Conservation (phyloP, 1,139 yeast genomes). For the Geotrichum fermentans region DNA sequence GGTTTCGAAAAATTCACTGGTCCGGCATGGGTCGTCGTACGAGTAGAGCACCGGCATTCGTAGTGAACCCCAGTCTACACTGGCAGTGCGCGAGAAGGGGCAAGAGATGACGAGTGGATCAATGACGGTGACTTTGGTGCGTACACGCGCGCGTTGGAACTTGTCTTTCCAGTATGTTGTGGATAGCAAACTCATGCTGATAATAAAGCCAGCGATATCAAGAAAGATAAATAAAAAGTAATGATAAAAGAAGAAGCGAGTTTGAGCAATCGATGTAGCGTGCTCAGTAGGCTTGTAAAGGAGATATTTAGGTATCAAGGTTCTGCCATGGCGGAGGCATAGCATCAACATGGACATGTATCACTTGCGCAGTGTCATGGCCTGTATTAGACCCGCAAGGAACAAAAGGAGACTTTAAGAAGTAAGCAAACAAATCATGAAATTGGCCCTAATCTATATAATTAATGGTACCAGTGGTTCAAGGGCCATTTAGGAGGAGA, state of each 20-base stretch:
- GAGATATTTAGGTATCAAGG: not conserved
- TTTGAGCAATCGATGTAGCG: not conserved
- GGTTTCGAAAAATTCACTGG: conserved; percentile 4
- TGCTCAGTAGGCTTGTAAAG: not conserved
- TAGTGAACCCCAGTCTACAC: conserved; percentile 11
- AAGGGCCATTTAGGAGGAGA: no score
- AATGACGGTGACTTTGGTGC: conserved; percentile 8
- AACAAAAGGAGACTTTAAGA: no score
- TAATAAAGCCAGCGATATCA: not conserved
- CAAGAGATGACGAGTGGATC: conserved; percentile 15
- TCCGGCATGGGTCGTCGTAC: not conserved
- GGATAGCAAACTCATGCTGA: conserved; percentile 11
- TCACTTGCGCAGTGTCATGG: no score
- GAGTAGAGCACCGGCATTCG: conserved; percentile 9
- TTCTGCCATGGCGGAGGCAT: no score
- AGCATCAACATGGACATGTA: no score
- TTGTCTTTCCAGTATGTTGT: conserved; percentile 17
- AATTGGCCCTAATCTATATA: no score
- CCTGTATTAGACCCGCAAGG: no score
- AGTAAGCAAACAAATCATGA: no score
- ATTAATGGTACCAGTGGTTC: no score
- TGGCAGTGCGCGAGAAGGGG: conserved; percentile 12
- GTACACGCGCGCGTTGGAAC: conserved; percentile 10
- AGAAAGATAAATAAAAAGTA: not conserved
- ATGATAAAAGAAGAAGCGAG: not conserved